Conservation (phyloP, 2,329 filamentous ascomycete species). For the Akanthomyces dipterigenus region DNA sequence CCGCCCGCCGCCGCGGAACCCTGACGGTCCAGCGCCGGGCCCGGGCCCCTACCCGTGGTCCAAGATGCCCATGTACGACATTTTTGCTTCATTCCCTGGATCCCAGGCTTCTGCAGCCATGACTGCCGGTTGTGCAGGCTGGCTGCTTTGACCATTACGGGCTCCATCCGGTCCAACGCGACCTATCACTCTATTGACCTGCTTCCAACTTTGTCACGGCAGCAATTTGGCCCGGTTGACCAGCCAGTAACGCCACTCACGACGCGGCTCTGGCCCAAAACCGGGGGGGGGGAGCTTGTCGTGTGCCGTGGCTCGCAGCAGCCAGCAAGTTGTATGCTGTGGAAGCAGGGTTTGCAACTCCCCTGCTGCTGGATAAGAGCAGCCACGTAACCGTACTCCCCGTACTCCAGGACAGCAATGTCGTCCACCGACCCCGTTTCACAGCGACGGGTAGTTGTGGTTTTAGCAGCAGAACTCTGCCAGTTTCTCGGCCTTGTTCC, state of each 20-base stretch:
- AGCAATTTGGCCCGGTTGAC: too few species aligned
- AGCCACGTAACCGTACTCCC: too few species aligned
- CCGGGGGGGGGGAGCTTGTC: not conserved
- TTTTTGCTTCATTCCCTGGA: not conserved
- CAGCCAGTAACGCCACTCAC: too few species aligned
- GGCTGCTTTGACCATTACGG: not conserved
- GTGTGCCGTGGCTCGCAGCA: not conserved
- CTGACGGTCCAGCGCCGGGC: not conserved
- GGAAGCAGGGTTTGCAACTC: not conserved
- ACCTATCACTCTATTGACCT: too few species aligned
- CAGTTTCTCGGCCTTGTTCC: not conserved
- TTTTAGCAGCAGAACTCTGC: not conserved
- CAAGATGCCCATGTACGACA: not conserved
- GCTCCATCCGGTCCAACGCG: too few species aligned
- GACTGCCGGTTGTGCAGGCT: not conserved
- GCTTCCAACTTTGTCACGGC: too few species aligned
- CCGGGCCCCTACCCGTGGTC: not conserved
- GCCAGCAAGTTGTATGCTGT: not conserved
- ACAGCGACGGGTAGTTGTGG: not conserved
- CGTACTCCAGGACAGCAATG: too few species aligned
- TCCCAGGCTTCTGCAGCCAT: not conserved
- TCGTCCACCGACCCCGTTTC: not conserved
- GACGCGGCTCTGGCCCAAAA: too few species aligned
- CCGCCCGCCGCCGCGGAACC: not conserved
- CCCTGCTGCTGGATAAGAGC: not conserved